Evolutionary conservation across 495 filamentous ascomycete genomes (phyloP), one percentile per base, ranked within the genome.

Genomic region (Cladorrhinum samala): DNA sequence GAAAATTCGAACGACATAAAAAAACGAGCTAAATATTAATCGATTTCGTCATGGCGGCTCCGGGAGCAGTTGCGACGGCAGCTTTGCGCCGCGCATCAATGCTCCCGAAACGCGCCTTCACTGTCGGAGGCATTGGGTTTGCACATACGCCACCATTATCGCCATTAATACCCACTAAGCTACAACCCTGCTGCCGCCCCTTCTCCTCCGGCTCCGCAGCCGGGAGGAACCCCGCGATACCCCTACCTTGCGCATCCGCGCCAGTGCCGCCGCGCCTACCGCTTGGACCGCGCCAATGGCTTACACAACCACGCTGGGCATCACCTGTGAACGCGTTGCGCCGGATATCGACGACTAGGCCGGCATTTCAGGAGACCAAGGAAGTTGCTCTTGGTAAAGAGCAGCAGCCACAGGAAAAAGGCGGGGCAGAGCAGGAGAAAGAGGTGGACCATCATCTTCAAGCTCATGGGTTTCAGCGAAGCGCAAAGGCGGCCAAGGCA

Each of bases 401-500:
- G 46, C 52, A 55, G 1, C 23, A 21, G 42, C 18, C 33, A 25
- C 9, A 19, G 21, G 42, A 57, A 55, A 11, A 30, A 9, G 21
- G 23, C 47, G 23, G 48, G 62, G 42, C 11, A 4, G 9, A 45
- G 16, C 21, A 54, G 17, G 38, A 64, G 38, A 33, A 58, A 37
- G 52, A 54, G 51, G 44, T 53, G 7, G 61, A 67, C 7, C 27
- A 62, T 37, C 52, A 64, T n/a, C 54, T 64, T n/a, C 53, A 64
- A 30, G 53, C 57, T 8, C 61, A 68, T 46, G 66, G 60, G 4
- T 72, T 72, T 36, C 56, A 66, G 38, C 48, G 56, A 42, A 70
- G 68, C 64, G 91, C 92, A 68, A 89, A 86, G 68, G 93, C 90
- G 33, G 79, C 81, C 3, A 84, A 91, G 64, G 92, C 90, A n/a